Percentiles rank a stretch among this genome's conserved stretches.
Evolutionary conservation across 2,329 filamentous ascomycete genomes (phyloP).

Genomic region (Penicillium digitatum): DNA sequence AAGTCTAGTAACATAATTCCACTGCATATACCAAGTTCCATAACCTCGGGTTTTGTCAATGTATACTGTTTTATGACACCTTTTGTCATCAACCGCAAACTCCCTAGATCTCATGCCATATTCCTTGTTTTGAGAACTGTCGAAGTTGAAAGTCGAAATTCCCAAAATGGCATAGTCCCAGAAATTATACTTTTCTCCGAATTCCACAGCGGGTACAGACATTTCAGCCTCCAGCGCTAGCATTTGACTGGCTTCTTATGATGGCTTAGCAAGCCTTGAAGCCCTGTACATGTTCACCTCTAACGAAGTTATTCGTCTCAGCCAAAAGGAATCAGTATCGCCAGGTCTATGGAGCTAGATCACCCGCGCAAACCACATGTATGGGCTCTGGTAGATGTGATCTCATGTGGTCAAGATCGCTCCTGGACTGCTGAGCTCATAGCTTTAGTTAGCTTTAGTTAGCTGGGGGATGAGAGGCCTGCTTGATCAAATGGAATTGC

Average conservation of each 20-base stretch:
- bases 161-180: background rate
- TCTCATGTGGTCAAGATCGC: background rate
- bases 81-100: background rate
- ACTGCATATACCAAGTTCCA: slow-evolving; percentile 1
- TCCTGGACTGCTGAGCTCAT: background rate
- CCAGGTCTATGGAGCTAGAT: background rate
- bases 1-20: background rate
- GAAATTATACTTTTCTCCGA: background rate
- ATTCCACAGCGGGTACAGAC: background rate
- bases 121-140: background rate
- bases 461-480: background rate
- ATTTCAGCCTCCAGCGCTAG: background rate
- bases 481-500: background rate
- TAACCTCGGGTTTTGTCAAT: background rate
- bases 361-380: background rate
- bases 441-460: background rate
- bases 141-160: background rate
- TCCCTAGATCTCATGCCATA: background rate
- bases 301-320: background rate
- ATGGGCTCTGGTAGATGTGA: background rate
- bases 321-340: background rate
- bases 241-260: background rate
- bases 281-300: background rate
- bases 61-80: background rate
- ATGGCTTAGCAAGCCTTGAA: background rate